Evolutionary conservation across 805 yeast species (phyloP), one percentile per base, ranked within the genome.

Genomic region (Isabelozyma rhagii): DNA sequence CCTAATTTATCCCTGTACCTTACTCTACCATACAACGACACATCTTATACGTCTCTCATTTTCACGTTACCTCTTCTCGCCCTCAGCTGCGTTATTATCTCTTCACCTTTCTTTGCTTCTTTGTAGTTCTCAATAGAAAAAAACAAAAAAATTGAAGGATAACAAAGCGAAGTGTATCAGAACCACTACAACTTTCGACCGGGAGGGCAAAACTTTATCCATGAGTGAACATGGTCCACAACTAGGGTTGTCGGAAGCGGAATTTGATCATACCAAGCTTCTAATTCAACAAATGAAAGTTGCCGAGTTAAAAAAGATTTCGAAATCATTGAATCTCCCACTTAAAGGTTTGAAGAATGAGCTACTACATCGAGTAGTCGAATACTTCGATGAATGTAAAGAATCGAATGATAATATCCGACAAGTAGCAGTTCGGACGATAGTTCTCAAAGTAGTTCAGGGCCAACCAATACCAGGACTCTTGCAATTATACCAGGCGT

Each of bases 331-430:
- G 14, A 77, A 78, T 2, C 63, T 85, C 15, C 65, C 81, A 2
- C 57, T 70, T 8, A 59, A 75, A 5, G 96, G 94, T 1, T 69
- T 82, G 39, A 89, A 89, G 64, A 75, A 77, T 17, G 85, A 80
- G 34, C 64, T 88, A 11, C 77, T 77, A 47, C 82, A 80, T 36
- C 71, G 90, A 34, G 64, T 89, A 6, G 61, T 68, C 45, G 68
- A 66, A n/a, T 78, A 70, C 55, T 55, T 83, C 38, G 67, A 68
- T 28, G 71, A 67, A 41, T 82, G 82, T 1, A 57, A 61, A 34
- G 60, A 69, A 3, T 57, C 61, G n/a, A 64, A 69, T 17, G 80
- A 77, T 47, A 57, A 62, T 5, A 71, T 75, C 43, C 67, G 80
- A 47, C 63, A 82, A 25, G 61, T 71, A 42, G 75, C 84, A 1